A percentile compares a stretch with the other conserved stretches of the same genome.
Conservation (phyloP, 495 filamentous ascomycete genomes). For the Copromyces sp. region DNA sequence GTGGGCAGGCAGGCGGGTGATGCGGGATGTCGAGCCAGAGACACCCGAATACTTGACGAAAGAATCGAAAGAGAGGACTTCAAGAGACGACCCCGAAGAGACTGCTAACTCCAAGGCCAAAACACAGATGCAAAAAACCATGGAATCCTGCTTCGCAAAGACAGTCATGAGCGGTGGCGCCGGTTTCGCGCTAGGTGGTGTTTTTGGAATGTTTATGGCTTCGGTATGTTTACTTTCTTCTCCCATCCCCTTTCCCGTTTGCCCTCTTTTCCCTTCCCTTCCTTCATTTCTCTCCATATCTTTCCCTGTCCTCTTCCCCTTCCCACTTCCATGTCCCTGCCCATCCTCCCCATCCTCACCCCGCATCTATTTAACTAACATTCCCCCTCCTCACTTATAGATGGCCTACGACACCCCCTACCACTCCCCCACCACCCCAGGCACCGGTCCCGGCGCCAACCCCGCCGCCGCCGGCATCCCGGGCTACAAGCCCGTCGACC, state of each 20-base stretch:
- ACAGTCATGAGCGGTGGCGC: conserved; percentile 72
- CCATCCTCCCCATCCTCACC: neutral
- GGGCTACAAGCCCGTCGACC: conserved; percentile 33
- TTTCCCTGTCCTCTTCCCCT: neutral
- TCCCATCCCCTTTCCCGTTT: neutral
- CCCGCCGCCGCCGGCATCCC: conserved; percentile 9
- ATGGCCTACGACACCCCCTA: conserved; percentile 30
- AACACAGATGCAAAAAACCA: conserved; percentile 57
- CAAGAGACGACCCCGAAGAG: neutral
- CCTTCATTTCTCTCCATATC: neutral
- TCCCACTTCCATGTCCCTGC: neutral
- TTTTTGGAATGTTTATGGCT: conserved; percentile 95
- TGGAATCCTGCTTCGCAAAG: conserved; percentile 85
- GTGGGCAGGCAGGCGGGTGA: neutral
- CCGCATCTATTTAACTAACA: neutral
- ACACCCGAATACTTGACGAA: neutral
- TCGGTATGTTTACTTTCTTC: conserved; percentile 45
- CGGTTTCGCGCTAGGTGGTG: conserved; percentile 81
- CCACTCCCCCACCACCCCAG: conserved; percentile 7
- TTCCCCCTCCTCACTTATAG: neutral
- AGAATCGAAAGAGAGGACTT: neutral
- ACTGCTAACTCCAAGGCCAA: neutral
- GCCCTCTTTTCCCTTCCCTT: neutral
- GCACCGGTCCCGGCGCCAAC: neutral
- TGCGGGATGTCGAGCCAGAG: neutral